Conservation (phyloP, 148 eudicot genomes). For the Silene latifolia region DNA sequence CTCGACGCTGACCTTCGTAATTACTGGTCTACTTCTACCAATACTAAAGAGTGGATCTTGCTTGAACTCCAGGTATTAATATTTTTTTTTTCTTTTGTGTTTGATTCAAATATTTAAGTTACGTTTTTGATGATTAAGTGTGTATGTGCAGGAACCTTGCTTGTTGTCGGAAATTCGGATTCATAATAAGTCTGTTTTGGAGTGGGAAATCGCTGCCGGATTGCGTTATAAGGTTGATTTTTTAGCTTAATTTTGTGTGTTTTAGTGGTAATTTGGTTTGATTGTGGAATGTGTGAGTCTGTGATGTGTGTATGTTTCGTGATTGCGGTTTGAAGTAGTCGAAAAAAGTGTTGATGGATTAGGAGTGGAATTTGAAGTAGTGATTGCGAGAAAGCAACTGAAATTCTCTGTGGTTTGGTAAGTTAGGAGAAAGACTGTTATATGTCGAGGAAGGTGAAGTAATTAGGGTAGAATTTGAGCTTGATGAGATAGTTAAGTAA, state of each 20-base stretch:
- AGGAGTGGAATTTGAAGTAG: not conserved
- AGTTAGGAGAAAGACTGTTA: not conserved
- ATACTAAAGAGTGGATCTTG: conserved; percentile 84
- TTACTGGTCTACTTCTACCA: conserved; percentile 80
- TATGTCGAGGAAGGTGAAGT: not conserved
- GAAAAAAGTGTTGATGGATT: not conserved
- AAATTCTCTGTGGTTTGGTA: not conserved
- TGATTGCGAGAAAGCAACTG: not conserved
- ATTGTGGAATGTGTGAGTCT: not conserved
- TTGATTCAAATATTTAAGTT: not conserved
- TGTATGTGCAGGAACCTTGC: conserved; percentile 63
- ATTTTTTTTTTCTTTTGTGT: not conserved
- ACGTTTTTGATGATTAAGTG: not conserved
- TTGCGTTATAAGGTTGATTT: conserved; percentile 70
- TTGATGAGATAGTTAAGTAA: not conserved
- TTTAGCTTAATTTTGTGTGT: not conserved
- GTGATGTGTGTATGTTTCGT: not conserved
- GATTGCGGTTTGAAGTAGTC: not conserved
- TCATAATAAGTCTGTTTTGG: conserved; percentile 77
- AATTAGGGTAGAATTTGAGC: not conserved
- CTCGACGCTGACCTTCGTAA: conserved; percentile 70
- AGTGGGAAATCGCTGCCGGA: conserved; percentile 85
- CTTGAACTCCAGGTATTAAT: conserved; percentile 59
- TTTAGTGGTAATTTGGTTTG: conserved; percentile 6
- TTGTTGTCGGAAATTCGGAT: conserved; percentile 68